Conservation (phyloP, 2,329 filamentous ascomycete genomes). For the Phyllosticta capitalensis region DNA sequence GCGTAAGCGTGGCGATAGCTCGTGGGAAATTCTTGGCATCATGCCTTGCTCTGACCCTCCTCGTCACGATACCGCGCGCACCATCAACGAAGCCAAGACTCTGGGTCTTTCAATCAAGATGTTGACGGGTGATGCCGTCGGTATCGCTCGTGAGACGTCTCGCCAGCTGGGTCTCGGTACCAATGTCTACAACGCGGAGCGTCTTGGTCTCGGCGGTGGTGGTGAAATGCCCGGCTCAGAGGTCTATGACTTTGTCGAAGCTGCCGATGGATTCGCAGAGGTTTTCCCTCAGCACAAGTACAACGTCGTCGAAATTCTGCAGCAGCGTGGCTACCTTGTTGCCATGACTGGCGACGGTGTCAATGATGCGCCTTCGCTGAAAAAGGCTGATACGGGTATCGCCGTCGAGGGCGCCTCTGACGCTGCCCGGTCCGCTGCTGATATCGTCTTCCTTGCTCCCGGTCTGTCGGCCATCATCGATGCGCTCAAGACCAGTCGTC, state of each 20-base stretch:
- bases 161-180: conserved; percentile 85
- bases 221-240: conserved; percentile 91
- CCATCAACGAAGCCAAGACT: conserved; percentile 79
- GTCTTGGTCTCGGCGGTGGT: conserved; percentile 78
- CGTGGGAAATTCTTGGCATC: conserved; percentile 88
- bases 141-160: conserved; percentile 85
- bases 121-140: conserved; percentile 90
- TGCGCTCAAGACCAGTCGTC: conserved; percentile 82
- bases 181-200: conserved; percentile 90
- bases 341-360: conserved; percentile 96
- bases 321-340: conserved; percentile 86
- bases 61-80: conserved; percentile 81
- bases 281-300: conserved; percentile 96
- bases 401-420: conserved; percentile 88
- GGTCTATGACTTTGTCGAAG: conserved; percentile 92
- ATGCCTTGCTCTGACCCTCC: conserved; percentile 92
- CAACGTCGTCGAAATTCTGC: conserved; percentile 85
- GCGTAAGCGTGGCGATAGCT: conserved; percentile 70
- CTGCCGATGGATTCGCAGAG: conserved; percentile 88
- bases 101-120: conserved; percentile 90
- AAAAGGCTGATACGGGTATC: conserved; percentile 95
- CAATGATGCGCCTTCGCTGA: conserved; percentile 85
- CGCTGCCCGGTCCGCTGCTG: conserved; percentile 80
- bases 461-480: conserved; percentile 89
- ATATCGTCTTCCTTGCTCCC: conserved; percentile 88